Evolutionary conservation across 139 green algal genomes (phyloP), one percentile per base, ranked within the genome.

Genomic region (Picocystis salinarum): DNA sequence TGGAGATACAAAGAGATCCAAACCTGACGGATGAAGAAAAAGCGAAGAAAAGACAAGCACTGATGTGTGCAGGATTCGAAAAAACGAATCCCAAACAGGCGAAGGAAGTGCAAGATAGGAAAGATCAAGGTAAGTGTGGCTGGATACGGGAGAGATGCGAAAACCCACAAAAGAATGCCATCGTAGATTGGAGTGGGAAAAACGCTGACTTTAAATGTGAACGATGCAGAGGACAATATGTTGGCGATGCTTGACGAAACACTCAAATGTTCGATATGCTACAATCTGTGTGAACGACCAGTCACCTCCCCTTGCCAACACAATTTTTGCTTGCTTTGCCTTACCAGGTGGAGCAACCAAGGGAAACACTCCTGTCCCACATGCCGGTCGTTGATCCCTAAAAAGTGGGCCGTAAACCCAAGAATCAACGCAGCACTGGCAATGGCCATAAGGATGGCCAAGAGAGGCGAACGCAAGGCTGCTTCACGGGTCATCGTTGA

Each of bases 291-390:
- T 41, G 66, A 77, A 5, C 61, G 80, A 10, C 82, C 82, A 23
- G 73, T 93, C 23, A 92, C 82, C 45, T 77, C 82, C 0, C 73
- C 83, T 18, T 94, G 83, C 69, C 82, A 92, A 56, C 83, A 94
- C 70, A 94, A 93, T 59, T 93, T 85, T 59, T 94, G 83, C 64
- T 66, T 93, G n/a, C 67, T 50, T 24, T 94, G 83, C 62, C 83
- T 94, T 63, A 76, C 71, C 28, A 70, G 69, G 23, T 85, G 70
- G 75, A 48, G 64, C 6, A 58, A 50, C 18, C 70, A 82, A 42
- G 66, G 59, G 36, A 89, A 91, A 50, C 79, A 79, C 46, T 77
- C 48, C 0, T 95, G 84, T 56, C 75, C 76, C 5, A 86, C 71
- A 7, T 95, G 84, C 67, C 60, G 84, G 5, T 40, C 64, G 0